Conservation (phyloP, 192 early-diverging fungal genomes). For the Podochytrium sp. region DNA sequence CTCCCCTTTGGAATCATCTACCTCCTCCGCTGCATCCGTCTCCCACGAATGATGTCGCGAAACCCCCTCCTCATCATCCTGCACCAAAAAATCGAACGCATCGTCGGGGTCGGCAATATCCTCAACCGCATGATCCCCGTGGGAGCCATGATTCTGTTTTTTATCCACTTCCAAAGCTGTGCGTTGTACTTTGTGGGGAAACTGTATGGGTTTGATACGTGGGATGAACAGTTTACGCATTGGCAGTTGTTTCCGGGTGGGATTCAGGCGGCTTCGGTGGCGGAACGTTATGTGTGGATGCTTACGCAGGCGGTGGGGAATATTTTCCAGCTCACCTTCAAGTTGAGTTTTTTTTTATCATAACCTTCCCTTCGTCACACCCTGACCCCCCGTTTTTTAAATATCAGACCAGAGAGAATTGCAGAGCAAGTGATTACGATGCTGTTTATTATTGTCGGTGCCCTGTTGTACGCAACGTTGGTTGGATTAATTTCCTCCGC, state of each 20-base stretch:
- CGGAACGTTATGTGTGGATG: conserved; percentile 23
- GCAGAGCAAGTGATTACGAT: conserved; percentile 13
- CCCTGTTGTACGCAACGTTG: conserved; percentile 17
- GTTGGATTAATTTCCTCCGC: conserved; percentile 1
- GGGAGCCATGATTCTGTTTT: background rate
- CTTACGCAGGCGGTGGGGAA: conserved; percentile 29
- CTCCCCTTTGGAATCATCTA: background rate
- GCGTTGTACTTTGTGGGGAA: conserved; percentile 22
- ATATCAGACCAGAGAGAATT: conserved; percentile 20
- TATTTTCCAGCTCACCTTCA: conserved; percentile 33
- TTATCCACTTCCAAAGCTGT: conserved; percentile 36
- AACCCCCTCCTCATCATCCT: background rate
- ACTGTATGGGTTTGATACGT: conserved; percentile 2
- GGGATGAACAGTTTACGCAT: conserved; percentile 10
- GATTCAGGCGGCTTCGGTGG: background rate
- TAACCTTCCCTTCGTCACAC: background rate
- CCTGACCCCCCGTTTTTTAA: too few relatives aligned
- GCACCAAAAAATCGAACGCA: background rate
- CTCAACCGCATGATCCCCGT: conserved; percentile 11
- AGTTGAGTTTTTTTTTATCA: too few relatives aligned
- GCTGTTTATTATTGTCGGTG: conserved; percentile 15
- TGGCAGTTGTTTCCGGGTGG: conserved; percentile 15
- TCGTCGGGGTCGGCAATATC: conserved; percentile 21
- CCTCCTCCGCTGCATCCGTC: background rate
- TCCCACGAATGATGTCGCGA: conserved; percentile 17